Percentiles rank a stretch among this genome's conserved stretches.
phyloP scores from a whole-genome alignment of 768 basidiomycete genomes.

The Gelatoporia subvermispora region DNA sequence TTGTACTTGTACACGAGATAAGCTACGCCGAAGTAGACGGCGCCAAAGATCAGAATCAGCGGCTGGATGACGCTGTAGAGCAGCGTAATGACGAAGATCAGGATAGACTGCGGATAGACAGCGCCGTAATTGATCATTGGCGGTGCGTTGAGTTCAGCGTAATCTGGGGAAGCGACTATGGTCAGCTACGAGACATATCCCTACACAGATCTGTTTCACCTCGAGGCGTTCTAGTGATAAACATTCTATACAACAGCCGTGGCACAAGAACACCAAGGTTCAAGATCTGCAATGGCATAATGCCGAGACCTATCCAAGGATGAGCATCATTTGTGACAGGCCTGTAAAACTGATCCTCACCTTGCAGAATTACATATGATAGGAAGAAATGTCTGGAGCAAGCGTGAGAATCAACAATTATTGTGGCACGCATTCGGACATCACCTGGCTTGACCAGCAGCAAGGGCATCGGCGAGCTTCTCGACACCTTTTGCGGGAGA shows the following conservation, averaged over 20 bases:
- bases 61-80: slow-evolving; percentile 96
- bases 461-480: slow-evolving; percentile 82
- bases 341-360: slow-evolving; percentile 26
- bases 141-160: slow-evolving; percentile 93
- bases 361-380: slow-evolving; percentile 82
- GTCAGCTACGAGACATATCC: neutral
- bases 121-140: slow-evolving; percentile 98
- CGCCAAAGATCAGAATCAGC: slow-evolving; percentile 90
- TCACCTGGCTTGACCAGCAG: slow-evolving; percentile 68
- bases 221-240: slow-evolving; percentile 86
- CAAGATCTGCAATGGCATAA: slow-evolving; percentile 93
- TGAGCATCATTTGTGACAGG: neutral
- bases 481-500: slow-evolving; percentile 93
- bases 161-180: slow-evolving; percentile 54
- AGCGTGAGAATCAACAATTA: neutral
- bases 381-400: slow-evolving; percentile 69
- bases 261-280: slow-evolving; percentile 89
- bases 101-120: slow-evolving; percentile 94
- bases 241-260: slow-evolving; percentile 64
- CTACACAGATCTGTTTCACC: slow-evolving; percentile 39
- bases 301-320: slow-evolving; percentile 60
- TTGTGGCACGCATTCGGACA: slow-evolving; percentile 4
- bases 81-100: slow-evolving; percentile 93
- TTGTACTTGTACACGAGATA: slow-evolving; percentile 99
- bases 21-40: slow-evolving; percentile 91